Conservation (phyloP, 176 grass and related monocot genomes). For the Carex myosuroides region DNA sequence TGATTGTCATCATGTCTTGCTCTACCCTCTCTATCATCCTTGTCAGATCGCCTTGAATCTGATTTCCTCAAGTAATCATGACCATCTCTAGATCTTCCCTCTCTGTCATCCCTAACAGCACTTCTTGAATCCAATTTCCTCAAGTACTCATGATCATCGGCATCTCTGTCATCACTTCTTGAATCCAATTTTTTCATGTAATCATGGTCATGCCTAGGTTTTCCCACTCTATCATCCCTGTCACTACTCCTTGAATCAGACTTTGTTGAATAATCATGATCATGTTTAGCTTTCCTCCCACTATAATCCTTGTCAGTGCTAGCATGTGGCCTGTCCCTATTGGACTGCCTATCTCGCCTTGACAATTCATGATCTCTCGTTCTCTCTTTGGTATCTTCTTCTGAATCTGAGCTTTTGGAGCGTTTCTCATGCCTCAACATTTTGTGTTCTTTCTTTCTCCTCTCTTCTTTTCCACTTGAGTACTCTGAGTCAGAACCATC, state of each 20-base stretch:
- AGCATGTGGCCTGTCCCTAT: constrained; percentile 17
- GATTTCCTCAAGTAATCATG: constrained; percentile 32
- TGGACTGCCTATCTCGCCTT: constrained; percentile 28
- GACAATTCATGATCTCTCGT: constrained; percentile 17
- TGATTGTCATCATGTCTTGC: background rate
- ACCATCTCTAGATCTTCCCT: constrained; percentile 19
- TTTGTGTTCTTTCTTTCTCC: constrained; percentile 44
- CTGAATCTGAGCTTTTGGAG: constrained; percentile 35
- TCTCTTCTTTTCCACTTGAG: constrained; percentile 34
- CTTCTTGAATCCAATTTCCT: constrained; percentile 14
- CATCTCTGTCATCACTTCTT: background rate
- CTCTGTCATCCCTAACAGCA: background rate
- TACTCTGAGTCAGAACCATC: constrained; percentile 50
- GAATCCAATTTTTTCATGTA: background rate
- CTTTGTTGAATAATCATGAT: constrained; percentile 28
- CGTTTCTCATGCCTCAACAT: constrained; percentile 45
- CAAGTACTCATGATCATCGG: background rate
- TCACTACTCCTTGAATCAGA: constrained; percentile 29
- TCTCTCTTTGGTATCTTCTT: constrained; percentile 24
- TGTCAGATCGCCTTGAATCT: constrained; percentile 30
- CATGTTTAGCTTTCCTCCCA: constrained; percentile 38
- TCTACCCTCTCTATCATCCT: constrained; percentile 14
- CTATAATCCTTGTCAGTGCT: constrained; percentile 17
- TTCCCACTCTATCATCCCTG: background rate
- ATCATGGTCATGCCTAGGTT: background rate